These are phyloP conservation scores for Rhodotorula toruloides DNA, from an alignment of 768 basidiomycete genomes.

Conservation along the genomic window DNA sequence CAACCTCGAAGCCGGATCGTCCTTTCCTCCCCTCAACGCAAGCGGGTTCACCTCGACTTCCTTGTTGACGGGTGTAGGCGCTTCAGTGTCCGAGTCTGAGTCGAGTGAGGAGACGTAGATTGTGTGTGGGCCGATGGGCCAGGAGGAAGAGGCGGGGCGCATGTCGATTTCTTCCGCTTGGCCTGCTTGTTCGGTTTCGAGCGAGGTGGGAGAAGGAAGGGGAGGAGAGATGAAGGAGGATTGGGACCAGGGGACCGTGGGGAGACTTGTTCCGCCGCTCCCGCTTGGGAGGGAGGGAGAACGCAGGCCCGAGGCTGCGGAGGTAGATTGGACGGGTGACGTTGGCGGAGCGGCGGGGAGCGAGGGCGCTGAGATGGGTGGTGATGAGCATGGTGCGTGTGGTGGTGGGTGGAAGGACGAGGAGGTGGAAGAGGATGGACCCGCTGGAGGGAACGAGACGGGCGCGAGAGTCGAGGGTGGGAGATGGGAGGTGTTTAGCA, in stretches of 20 bases:
- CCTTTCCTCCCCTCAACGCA: neutral
- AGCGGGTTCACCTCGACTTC: conserved; percentile 1
- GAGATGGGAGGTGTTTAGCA: neutral
- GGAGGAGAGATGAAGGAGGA: neutral
- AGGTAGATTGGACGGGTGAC: conserved; percentile 12
- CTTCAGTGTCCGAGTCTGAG: neutral
- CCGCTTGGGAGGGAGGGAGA: neutral
- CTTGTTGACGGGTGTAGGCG: neutral
- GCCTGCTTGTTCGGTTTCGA: neutral
- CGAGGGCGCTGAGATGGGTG: neutral
- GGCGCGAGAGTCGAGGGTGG: neutral
- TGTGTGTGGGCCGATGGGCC: conserved; percentile 24
- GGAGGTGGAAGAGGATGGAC: neutral
- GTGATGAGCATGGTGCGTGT: neutral
- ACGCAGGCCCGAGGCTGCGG: neutral
- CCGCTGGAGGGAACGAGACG: no score
- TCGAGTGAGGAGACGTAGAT: conserved; percentile 35
- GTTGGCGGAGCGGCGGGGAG: conserved; percentile 23
- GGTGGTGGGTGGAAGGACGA: neutral
- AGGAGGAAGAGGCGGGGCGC: neutral
- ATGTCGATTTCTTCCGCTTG: conserved; percentile 14
- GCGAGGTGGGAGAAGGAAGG: neutral
- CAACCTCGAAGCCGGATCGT: no score
- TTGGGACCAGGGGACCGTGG: conserved; percentile 1
- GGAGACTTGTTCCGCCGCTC: neutral